Percentiles rank a stretch among this genome's conserved stretches.
These are phyloP conservation scores for Pythium dissotocum DNA, from an alignment of 352 stramenopile species.

Conservation along the genomic window DNA sequence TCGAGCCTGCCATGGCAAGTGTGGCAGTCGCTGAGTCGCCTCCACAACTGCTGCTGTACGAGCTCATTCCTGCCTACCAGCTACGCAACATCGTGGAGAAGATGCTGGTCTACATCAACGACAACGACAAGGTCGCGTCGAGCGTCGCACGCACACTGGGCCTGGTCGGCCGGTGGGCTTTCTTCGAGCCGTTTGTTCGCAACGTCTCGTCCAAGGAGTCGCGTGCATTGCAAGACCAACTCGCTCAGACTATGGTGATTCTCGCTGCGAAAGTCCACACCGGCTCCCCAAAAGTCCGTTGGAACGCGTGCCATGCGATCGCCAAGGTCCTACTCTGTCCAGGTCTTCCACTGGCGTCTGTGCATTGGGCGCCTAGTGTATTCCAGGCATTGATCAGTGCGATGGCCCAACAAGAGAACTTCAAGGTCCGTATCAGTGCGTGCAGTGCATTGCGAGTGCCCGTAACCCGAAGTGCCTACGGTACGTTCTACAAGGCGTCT, in stretches of 20 bases:
- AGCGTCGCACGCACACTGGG: slow-evolving; percentile 81
- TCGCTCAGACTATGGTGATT: slow-evolving; percentile 69
- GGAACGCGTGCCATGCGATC: slow-evolving; percentile 89
- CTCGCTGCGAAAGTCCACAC: slow-evolving; percentile 75
- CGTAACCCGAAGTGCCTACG: slow-evolving; percentile 63
- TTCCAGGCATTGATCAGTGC: slow-evolving; percentile 78
- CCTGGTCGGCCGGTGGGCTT: slow-evolving; percentile 80
- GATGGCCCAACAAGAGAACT: slow-evolving; percentile 87
- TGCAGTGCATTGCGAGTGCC: slow-evolving; percentile 77
- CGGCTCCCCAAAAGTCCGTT: slow-evolving; percentile 82
- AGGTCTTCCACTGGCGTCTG: slow-evolving; percentile 68
- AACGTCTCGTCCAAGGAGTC: slow-evolving; percentile 37
- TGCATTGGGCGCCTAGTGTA: slow-evolving; percentile 72
- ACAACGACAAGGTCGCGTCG: slow-evolving; percentile 90
- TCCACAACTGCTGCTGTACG: slow-evolving; percentile 42
- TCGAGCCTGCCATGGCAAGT: neutral
- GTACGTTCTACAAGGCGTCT: slow-evolving; percentile 66
- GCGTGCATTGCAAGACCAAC: slow-evolving; percentile 46
- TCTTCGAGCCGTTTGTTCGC: slow-evolving; percentile 58
- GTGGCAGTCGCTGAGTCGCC: neutral
- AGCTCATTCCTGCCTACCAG: slow-evolving; percentile 63
- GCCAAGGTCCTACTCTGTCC: slow-evolving; percentile 84
- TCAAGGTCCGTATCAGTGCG: slow-evolving; percentile 87
- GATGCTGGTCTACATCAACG: slow-evolving; percentile 82
- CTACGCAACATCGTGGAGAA: slow-evolving; percentile 75